Evolutionary conservation across 805 yeast genomes (phyloP).

Genomic region (Clavispora asparagi): DNA sequence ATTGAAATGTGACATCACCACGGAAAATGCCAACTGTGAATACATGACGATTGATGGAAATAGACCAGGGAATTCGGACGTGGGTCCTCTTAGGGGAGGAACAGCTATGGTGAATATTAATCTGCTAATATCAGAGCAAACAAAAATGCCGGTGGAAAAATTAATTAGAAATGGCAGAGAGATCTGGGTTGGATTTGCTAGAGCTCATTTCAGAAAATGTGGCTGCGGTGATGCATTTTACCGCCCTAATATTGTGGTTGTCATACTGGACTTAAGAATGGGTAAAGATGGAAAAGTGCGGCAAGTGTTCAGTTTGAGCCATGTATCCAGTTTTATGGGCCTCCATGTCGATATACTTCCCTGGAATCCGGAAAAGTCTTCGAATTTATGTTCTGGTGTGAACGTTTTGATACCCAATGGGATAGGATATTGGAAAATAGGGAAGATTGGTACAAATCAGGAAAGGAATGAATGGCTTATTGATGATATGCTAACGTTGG

Average conservation of each 20-base stretch:
- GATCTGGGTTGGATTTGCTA: slow-evolving; percentile 44
- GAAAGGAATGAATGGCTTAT: slow-evolving; percentile 7
- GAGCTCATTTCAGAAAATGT: slow-evolving; percentile 39
- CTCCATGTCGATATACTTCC: slow-evolving; percentile 1
- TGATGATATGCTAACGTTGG: slow-evolving; percentile 26
- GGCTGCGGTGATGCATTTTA: slow-evolving; percentile 41
- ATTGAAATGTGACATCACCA: slow-evolving; percentile 16
- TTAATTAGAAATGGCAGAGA: slow-evolving; percentile 21
- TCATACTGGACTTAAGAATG: slow-evolving; percentile 23
- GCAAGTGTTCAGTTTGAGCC: slow-evolving; percentile 23
- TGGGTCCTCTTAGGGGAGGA: slow-evolving; percentile 18
- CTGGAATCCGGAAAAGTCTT: slow-evolving; percentile 31
- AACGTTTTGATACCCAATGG: slow-evolving; percentile 44
- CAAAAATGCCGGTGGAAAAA: not conserved
- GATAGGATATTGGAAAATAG: slow-evolving; percentile 36
- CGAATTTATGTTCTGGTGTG: slow-evolving; percentile 25
- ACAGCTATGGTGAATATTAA: slow-evolving; percentile 13
- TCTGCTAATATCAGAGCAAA: not conserved
- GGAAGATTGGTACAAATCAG: not conserved
- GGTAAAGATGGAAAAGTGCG: not conserved
- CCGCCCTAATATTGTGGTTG: slow-evolving; percentile 39
- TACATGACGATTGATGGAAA: not conserved
- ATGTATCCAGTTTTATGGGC: slow-evolving; percentile 4
- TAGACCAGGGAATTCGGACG: not conserved
- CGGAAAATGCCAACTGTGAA: slow-evolving; percentile 18